Evolutionary conservation across 495 filamentous ascomycete species (phyloP), one percentile per base, ranked within the genome.

Genomic region (Parathielavia hyrcaniae): DNA sequence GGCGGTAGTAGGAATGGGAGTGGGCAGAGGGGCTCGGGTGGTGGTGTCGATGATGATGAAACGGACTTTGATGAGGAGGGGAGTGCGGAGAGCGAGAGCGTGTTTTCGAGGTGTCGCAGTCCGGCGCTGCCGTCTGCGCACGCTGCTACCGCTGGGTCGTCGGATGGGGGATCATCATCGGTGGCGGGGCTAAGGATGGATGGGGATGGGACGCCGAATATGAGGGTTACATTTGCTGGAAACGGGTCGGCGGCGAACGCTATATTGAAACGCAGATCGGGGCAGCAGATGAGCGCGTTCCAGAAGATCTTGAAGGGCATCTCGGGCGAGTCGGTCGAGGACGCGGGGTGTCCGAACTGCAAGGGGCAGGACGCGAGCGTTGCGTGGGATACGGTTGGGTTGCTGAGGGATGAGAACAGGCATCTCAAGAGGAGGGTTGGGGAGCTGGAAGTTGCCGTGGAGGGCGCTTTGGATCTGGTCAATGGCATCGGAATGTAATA

Each of bases 331-430:
- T 20, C 49, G 7, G 71, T 65, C 35, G 50, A 53, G 13, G 64
- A 51, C 17, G 58, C 54, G 17, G 30, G 75, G 50, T 88, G 85
- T 44, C 58, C 51, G 19, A 87, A 83, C 57, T 88, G 85, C 65
- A 67, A 81, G 64, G 81, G 87, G 3, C 74, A 80, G 58, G 76
- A 83, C 41, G 73, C 81, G 39, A 83, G 83, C 30, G 79, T 88
- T 55, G 86, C 85, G 13, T 86, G 87, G 88, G 77, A 84, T 59
- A 82, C 88, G 13, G 79, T 89, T 34, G 79, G 84, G 5, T 60
- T 88, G 45, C 69, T 92, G 57, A 79, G 86, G 56, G 84, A 85
- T 40, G 88, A 92, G 73, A 92, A 91, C 59, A 77, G 76, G 60
- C 79, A 80, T 8, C 69, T 91, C 46, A 91, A 90, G 71, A 77